These are phyloP conservation scores for Helotiales sp. DNA, from an alignment of 2,329 filamentous ascomycete species.

Conservation along the genomic window DNA sequence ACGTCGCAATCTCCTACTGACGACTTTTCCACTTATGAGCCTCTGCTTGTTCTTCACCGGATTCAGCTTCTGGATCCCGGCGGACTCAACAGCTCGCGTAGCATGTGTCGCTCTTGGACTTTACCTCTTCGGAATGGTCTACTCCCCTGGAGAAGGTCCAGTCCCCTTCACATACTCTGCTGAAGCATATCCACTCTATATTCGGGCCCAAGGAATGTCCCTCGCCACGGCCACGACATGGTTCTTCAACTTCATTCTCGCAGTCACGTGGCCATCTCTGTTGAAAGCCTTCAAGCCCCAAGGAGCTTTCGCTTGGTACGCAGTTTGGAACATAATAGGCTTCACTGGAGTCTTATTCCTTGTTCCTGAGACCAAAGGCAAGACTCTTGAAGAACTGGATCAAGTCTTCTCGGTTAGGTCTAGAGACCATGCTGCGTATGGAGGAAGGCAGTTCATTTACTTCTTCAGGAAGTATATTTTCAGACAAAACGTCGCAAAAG, in stretches of 20 bases:
- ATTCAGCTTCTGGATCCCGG: constrained; percentile 56
- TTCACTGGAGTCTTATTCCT: constrained; percentile 43
- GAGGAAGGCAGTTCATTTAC: constrained; percentile 27
- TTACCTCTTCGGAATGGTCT: constrained; percentile 46
- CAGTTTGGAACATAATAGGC: constrained; percentile 58
- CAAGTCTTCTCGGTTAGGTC: constrained; percentile 29
- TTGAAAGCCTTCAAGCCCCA: constrained; percentile 28
- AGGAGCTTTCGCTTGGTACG: constrained; percentile 58
- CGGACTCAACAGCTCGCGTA: constrained; percentile 42
- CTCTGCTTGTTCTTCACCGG: constrained; percentile 43
- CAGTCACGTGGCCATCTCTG: constrained; percentile 43
- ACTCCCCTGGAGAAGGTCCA: constrained; percentile 65
- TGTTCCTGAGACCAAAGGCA: constrained; percentile 38
- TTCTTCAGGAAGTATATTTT: constrained; percentile 30
- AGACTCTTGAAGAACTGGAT: constrained; percentile 39
- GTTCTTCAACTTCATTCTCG: constrained; percentile 49
- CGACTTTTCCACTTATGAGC: constrained; percentile 69
- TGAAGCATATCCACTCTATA: constrained; percentile 62
- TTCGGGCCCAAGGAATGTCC: constrained; percentile 66
- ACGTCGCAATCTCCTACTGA: constrained; percentile 64
- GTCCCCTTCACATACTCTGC: constrained; percentile 68
- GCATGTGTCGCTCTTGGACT: constrained; percentile 47
- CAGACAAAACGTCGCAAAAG: constrained; percentile 25
- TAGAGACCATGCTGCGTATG: constrained; percentile 33
- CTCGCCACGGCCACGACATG: constrained; percentile 59